A percentile compares a stretch with the other conserved stretches of the same genome.
phyloP scores from a whole-genome alignment of 495 filamentous ascomycete species.

The Pseudoneurospora amorphoporcata region DNA sequence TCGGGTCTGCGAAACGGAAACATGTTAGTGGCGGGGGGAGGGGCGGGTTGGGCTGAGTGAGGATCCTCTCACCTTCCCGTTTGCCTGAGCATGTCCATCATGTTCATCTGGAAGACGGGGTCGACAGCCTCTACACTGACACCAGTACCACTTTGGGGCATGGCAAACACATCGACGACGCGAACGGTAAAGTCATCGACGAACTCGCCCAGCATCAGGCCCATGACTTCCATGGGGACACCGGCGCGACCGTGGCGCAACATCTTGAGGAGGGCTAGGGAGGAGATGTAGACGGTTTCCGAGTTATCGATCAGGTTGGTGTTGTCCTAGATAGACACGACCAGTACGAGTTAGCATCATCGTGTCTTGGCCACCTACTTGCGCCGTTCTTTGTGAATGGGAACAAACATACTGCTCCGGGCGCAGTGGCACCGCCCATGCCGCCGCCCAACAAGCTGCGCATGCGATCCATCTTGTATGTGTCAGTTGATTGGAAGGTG shows the following conservation, averaged over 20 bases:
- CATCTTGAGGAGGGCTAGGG: conserved; percentile 96
- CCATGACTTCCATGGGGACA: conserved; percentile 99
- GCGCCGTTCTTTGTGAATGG: neutral
- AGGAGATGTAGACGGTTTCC: conserved; percentile 98
- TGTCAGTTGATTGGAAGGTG: neutral
- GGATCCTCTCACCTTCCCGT: conserved; percentile 67
- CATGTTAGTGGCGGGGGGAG: conserved; percentile 7
- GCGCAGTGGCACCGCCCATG: conserved; percentile 47
- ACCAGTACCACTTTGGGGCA: conserved; percentile 98
- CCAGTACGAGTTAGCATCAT: neutral
- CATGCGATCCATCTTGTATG: conserved; percentile 66
- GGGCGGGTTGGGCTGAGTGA: neutral
- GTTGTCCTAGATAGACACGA: conserved; percentile 51
- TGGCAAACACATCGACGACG: conserved; percentile 96
- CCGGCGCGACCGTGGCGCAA: conserved; percentile 91
- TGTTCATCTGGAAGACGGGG: conserved; percentile 96
- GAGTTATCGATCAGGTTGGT: conserved; percentile 91
- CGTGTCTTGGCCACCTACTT: neutral
- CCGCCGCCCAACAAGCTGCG: conserved; percentile 73
- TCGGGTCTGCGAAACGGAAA: conserved; percentile 54
- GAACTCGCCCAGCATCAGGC: conserved; percentile 95
- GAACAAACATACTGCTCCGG: conserved; percentile 62
- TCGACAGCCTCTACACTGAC: conserved; percentile 98
- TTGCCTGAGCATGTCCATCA: conserved; percentile 99
- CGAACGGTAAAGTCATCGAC: conserved; percentile 98